Percentiles rank a stretch among this genome's conserved stretches.
These are phyloP conservation scores for Bisporella sp. DNA, from an alignment of 2,329 filamentous ascomycete species.

Conservation along the genomic window DNA sequence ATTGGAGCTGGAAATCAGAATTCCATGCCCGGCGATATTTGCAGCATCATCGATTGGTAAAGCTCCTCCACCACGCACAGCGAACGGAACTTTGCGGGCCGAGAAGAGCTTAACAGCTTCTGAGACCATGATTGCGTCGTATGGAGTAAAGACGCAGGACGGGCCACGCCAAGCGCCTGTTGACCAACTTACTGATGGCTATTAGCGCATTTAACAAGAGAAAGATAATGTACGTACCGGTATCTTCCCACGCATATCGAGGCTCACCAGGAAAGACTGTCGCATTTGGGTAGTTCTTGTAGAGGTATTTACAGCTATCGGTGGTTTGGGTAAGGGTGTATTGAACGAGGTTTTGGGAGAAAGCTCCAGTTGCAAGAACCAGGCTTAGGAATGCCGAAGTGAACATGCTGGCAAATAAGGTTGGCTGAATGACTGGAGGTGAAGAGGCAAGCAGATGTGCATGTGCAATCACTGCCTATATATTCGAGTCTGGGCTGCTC, in stretches of 20 bases:
- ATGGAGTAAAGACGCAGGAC: constrained; percentile 1
- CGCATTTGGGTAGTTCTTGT: constrained; percentile 1
- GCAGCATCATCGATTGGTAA: constrained; percentile 1
- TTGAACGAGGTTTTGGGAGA: too few relatives aligned
- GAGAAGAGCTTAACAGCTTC: neutral
- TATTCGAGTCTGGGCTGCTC: too few relatives aligned
- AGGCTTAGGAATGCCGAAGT: too few relatives aligned
- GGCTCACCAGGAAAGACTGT: neutral
- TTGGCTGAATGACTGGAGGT: too few relatives aligned
- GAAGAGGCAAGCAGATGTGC: too few relatives aligned
- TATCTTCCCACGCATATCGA: constrained; percentile 1
- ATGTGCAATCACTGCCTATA: too few relatives aligned
- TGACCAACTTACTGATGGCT: neutral
- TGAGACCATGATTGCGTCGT: neutral
- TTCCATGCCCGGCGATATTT: constrained; percentile 29
- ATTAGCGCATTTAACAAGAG: neutral
- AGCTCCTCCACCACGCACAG: constrained; percentile 1
- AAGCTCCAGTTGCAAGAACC: too few relatives aligned
- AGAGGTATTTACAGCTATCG: neutral
- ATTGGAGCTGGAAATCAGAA: constrained; percentile 38
- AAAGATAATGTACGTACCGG: neutral
- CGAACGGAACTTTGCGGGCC: constrained; percentile 1
- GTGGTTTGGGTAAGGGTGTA: neutral
- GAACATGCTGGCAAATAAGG: too few relatives aligned
- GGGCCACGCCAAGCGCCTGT: neutral